A percentile compares a stretch with the other conserved stretches of the same genome.
phyloP scores from a whole-genome alignment of 352 stramenopile genomes.

The Pythium coloratum region DNA sequence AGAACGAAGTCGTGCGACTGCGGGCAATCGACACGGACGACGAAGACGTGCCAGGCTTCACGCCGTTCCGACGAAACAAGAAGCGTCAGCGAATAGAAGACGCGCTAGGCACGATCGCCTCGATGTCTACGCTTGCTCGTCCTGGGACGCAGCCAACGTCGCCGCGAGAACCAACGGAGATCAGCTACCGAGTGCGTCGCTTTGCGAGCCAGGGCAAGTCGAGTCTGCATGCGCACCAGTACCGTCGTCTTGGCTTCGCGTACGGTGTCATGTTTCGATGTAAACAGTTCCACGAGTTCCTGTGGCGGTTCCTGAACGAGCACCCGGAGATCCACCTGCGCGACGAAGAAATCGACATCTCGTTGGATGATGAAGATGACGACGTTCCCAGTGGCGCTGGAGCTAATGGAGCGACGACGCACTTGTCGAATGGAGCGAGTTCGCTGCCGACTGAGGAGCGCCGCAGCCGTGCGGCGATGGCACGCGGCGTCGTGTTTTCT shows the following conservation, averaged over 20 bases:
- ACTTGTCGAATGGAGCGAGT: not conserved
- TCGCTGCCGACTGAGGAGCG: not conserved
- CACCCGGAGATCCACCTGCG: conserved; percentile 38
- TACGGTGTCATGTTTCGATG: conserved; percentile 85
- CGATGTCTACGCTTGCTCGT: not conserved
- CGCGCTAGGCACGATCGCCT: not conserved
- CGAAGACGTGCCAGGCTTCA: conserved; percentile 29
- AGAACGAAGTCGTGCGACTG: conserved; percentile 55
- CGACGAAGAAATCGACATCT: conserved; percentile 44
- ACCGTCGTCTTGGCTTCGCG: conserved; percentile 72
- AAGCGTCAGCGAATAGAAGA: conserved; percentile 19
- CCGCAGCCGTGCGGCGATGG: not conserved
- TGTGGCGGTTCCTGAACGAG: conserved; percentile 67
- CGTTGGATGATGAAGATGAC: conserved; percentile 36
- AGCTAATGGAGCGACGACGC: not conserved
- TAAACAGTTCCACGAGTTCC: conserved; percentile 73
- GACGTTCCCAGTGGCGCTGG: conserved; percentile 12
- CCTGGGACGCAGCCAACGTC: not conserved
- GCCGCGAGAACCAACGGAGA: conserved; percentile 26
- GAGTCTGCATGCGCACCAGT: conserved; percentile 61
- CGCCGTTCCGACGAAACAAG: conserved; percentile 10
- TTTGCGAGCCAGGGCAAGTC: conserved; percentile 66
- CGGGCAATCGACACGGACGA: conserved; percentile 45
- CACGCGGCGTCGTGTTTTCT: conserved; percentile 65
- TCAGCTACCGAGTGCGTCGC: conserved; percentile 69